Evolutionary conservation across 1,284 basidiomycete species (phyloP), one percentile per base, ranked within the genome.

Genomic region (Cystobasidium sp.): DNA sequence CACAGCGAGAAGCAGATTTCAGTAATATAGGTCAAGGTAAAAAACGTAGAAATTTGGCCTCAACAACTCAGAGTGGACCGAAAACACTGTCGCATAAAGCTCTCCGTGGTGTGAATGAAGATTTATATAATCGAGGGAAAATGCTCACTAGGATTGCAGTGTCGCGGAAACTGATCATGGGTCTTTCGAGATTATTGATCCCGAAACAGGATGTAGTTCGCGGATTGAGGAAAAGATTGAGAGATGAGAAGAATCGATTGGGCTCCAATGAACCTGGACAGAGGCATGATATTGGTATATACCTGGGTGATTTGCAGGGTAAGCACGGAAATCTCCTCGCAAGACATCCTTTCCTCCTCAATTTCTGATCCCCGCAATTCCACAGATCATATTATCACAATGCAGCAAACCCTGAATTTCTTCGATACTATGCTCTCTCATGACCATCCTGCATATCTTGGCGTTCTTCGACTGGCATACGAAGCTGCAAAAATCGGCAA

Each of bases 271-370:
- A 78, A 39, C 72, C 77, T 1, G 77, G 56, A 1, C 75, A 76
- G 18, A 75, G 79, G 59, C 77, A 78, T 55, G 80, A 80, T 44
- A 79, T 84, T 39, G 76, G 78, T 6, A 91, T 94, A 18, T 94
- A 97, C 81, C 88, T 97, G 84, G 93, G 92, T 58, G 95, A 98
- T 82, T 88, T 98, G 3, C 91, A 95, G 85, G 94, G 92, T 92
- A 76, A 71, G 84, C 79, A 31, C 0, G 6, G 16, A 41, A 12
- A 43, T 14, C 18, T 43, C 37, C 18, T 31, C 43, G 31, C 20
- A 9, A 44, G 24, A 14, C 8, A 18, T 6, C 14, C 14, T 43
- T 10, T 39, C 16, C 58, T 18, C 10, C 24, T n/a, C 16, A 24
- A 12, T 51, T 10, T 22, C 20, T 47, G 39, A 18, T 8, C n/a